phyloP scores from a whole-genome alignment of 495 filamentous ascomycete species.

The Penicillium argentinense region DNA sequence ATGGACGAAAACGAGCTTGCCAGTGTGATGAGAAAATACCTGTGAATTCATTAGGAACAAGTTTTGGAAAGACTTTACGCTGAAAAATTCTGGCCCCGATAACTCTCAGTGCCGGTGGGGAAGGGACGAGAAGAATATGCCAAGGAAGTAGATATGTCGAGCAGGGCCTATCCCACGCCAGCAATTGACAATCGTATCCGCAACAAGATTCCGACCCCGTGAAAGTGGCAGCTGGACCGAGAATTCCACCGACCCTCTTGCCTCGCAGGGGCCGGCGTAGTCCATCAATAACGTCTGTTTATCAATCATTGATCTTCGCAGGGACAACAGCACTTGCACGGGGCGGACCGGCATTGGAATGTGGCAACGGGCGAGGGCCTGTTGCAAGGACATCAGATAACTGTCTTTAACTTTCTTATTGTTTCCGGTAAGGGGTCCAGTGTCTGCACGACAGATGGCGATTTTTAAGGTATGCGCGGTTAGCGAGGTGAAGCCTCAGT shows the following conservation, averaged over 20 bases:
- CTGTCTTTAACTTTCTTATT: not conserved
- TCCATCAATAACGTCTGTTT: not conserved
- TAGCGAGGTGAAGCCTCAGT: slow-evolving; percentile 2
- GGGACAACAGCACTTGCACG: slow-evolving; percentile 6
- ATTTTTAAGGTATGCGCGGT: slow-evolving; percentile 9
- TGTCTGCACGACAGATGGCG: not conserved
- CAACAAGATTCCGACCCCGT: not conserved
- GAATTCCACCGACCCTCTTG: not conserved
- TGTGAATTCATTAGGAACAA: too few relatives aligned
- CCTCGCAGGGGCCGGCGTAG: not conserved
- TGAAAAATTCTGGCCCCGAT: too few relatives aligned
- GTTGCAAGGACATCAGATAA: slow-evolving; percentile 6
- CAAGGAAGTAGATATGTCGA: not conserved
- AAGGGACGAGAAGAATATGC: not conserved
- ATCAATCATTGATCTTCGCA: slow-evolving; percentile 13
- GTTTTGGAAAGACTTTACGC: too few relatives aligned
- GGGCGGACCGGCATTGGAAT: slow-evolving; percentile 19
- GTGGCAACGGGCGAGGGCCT: slow-evolving; percentile 6
- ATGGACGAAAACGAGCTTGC: too few relatives aligned
- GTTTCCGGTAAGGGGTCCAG: not conserved
- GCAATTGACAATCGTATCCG: not conserved
- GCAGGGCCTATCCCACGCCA: not conserved
- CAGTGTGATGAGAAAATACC: too few relatives aligned
- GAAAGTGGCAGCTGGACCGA: not conserved
- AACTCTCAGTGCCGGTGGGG: too few relatives aligned